Base-by-base conservation (phyloP, 495 filamentous ascomycete species). In the Trichoderma erinaceum region DNA sequence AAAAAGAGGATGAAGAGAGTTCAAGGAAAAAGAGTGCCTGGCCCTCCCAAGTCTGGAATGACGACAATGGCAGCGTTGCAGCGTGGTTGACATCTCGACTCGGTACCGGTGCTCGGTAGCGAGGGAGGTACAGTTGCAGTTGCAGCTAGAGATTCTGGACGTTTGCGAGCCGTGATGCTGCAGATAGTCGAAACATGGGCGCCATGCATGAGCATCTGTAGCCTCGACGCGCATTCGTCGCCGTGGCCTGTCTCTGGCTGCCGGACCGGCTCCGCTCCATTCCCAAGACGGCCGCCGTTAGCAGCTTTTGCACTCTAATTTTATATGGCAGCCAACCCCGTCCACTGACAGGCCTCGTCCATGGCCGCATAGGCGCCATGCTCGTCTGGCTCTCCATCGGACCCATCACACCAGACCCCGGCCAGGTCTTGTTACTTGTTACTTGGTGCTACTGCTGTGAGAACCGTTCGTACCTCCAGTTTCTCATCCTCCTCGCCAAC, bases 361-460 rank as follows among this genome's bases (percentile, higher is more conserved):
- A 61, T n/a, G 56, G 56, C 56, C 56, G 56, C 56, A 61, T 61
- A 61, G 56, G 56, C 56, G 56, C 56, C 56, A 61, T 61, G 56
- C 56, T 61, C 56, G 25, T 21, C 56, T 61, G 56, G 56, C 56
- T 61, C 56, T 61, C 56, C 56, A 61, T 61, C 25, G 56, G 56
- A 61, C 56, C 56, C 56, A 61, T 61, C 56, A 61, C 56, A 61
- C 35, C 35, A 38, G 35, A 38, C 56, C 56, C 56, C 25, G 15
- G 56, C 56, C 56, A 29, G 56, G 23, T 61, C 56, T 61, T 61
- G 27, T 61, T 61, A 61, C 56, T 25, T 61, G 27, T 5, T 11
- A 16, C 35, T 3, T 38, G 35, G 35, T 38, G 35, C 35, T 38
- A 38, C 35, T 38, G 35, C 35, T 38, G 35, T 5, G 35, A 38